phyloP scores from a whole-genome alignment of 1,284 basidiomycete genomes.

The Thecaphora frezii region DNA sequence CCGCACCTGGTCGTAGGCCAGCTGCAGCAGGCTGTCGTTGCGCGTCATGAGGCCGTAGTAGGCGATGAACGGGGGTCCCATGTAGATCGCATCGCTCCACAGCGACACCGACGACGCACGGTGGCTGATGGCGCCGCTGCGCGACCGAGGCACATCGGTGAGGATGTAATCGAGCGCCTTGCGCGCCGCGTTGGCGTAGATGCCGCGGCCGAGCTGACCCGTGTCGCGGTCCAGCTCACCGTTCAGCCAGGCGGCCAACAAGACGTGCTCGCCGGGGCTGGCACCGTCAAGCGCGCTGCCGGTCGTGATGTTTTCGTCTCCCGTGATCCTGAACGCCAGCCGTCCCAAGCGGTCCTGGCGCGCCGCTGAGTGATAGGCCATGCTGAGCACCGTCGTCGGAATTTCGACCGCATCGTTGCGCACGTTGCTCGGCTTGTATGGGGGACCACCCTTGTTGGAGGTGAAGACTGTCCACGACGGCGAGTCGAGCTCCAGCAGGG shows the following conservation, averaged over 20 bases:
- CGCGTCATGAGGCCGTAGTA: constrained; percentile 75
- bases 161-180: constrained; percentile 75
- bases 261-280: constrained; percentile 44
- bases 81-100: constrained; percentile 67
- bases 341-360: constrained; percentile 44
- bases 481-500: constrained; percentile 49
- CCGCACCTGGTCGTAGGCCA: constrained; percentile 76
- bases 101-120: constrained; percentile 26
- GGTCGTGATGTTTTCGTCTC: constrained; percentile 37
- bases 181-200: constrained; percentile 69
- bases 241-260: constrained; percentile 43
- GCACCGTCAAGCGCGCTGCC: constrained; percentile 54
- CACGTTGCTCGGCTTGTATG: constrained; percentile 27
- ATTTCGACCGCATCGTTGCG: constrained; percentile 1
- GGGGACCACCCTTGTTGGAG: constrained; percentile 24
- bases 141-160: constrained; percentile 65
- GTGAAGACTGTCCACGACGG: constrained; percentile 48
- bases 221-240: constrained; percentile 43
- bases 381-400: constrained; percentile 20
- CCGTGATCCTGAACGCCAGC: constrained; percentile 47
- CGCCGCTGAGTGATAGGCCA: constrained; percentile 42
- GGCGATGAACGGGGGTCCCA: constrained; percentile 89
- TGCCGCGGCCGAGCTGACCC: constrained; percentile 17
- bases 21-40: constrained; percentile 70
- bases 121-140: constrained; percentile 60